A percentile compares a stretch with the other conserved stretches of the same genome.
Conservation (phyloP, 768 basidiomycete species). For the Mycena polygramma region DNA sequence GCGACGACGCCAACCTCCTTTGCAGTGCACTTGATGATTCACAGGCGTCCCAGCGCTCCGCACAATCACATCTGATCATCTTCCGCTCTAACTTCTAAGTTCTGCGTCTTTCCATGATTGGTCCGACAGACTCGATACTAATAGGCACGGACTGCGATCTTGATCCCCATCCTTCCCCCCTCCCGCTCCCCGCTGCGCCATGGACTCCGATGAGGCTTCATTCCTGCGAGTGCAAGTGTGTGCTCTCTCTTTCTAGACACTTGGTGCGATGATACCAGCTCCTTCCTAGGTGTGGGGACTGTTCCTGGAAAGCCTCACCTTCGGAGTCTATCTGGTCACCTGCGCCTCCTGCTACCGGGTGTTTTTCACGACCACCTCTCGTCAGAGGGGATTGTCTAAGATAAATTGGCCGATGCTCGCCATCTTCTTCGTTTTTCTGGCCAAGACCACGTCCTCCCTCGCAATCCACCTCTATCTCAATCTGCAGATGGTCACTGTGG, state of each 20-base stretch:
- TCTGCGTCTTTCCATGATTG: background rate
- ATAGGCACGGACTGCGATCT: background rate
- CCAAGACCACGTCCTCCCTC: conserved; percentile 30
- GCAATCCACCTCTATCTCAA: conserved; percentile 25
- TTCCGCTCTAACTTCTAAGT: conserved; percentile 1
- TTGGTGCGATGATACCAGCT: no score
- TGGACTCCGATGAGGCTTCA: conserved; percentile 14
- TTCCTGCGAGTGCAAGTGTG: conserved; percentile 29
- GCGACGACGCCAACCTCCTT: background rate
- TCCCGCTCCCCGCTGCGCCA: conserved; percentile 1
- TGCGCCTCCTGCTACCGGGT: conserved; percentile 53
- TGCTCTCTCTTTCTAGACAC: background rate
- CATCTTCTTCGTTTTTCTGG: conserved; percentile 32
- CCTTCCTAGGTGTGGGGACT: conserved; percentile 30
- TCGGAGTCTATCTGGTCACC: conserved; percentile 37
- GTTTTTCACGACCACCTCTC: conserved; percentile 44
- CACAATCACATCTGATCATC: conserved; percentile 5
- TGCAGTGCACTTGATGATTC: background rate
- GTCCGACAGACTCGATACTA: background rate
- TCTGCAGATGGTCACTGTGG: background rate
- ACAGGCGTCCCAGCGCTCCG: background rate
- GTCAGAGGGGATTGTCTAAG: background rate
- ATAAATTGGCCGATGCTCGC: conserved; percentile 28
- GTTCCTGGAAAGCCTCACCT: conserved; percentile 28
- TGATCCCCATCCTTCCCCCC: conserved; percentile 3